These are phyloP conservation scores for Aspergillus sp. DNA, from an alignment of 2,329 filamentous ascomycete genomes.

Conservation along the genomic window DNA sequence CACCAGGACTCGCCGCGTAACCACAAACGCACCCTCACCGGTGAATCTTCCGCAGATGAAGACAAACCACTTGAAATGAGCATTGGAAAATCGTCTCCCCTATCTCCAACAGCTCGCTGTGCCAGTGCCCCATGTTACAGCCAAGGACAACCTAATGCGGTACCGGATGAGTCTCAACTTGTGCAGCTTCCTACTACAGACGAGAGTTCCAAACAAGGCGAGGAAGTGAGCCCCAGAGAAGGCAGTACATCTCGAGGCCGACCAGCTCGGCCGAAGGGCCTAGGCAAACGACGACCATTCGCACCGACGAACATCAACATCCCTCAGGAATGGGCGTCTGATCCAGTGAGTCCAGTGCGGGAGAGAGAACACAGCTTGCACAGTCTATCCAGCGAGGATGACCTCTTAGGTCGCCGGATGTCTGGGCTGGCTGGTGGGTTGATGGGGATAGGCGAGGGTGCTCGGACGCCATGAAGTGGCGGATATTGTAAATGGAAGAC, in stretches of 20 bases:
- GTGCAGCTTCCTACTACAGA: not conserved
- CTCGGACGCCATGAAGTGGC: slow-evolving; percentile 30
- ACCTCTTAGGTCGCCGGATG: slow-evolving; percentile 57
- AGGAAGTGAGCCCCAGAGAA: not conserved
- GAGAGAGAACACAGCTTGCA: slow-evolving; percentile 47
- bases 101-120: slow-evolving; percentile 7
- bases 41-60: slow-evolving; percentile 74
- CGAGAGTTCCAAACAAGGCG: not conserved
- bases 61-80: slow-evolving; percentile 80
- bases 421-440: slow-evolving; percentile 53
- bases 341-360: slow-evolving; percentile 21
- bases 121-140: not conserved
- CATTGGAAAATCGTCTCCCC: slow-evolving; percentile 46
- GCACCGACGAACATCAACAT: slow-evolving; percentile 21
- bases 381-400: slow-evolving; percentile 57
- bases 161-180: not conserved
- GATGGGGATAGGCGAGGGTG: slow-evolving; percentile 46
- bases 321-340: slow-evolving; percentile 19
- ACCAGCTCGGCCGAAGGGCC: slow-evolving; percentile 2
- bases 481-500: not conserved
- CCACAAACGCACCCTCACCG: slow-evolving; percentile 46
- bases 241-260: slow-evolving; percentile 14
- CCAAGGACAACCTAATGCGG: not conserved
- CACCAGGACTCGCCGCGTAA: slow-evolving; percentile 29
- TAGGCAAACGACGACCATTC: slow-evolving; percentile 11